Base-by-base conservation (phyloP, 2,329 filamentous ascomycete species). In the Penicillium sp. region DNA sequence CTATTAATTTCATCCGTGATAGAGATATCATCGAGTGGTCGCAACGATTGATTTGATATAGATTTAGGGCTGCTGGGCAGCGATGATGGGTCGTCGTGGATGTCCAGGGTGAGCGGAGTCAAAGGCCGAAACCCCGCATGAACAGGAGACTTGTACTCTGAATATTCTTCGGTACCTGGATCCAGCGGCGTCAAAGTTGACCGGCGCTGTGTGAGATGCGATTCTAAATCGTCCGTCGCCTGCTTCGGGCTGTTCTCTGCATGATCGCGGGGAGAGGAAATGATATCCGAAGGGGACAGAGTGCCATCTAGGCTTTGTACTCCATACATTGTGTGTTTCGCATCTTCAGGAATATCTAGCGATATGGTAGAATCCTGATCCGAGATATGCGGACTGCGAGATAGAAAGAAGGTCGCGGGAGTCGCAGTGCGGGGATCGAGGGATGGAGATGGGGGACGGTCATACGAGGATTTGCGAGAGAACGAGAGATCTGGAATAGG, bases 51-150 rank as follows among this genome's bases (percentile, higher is more conserved):
- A n/a, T 82, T 76, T 7, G 83, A 84, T 3, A 75, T 74, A 4
- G 83, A 85, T 57, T 81, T 83, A 1, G 84, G 84, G 47, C 83
- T 85, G 65, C 81, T 81, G 2, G 82, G 78, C 35, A 83, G 70
- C 10, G 76, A 81, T 2, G 78, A 79, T 2, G 74, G 72, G 34
- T 78, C 78, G 45, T 76, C 74, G 5, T 79, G 76, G 43, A 78
- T 80, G 42, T 64, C 62, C 48, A 77, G 59, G 36, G 72, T 72
- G 34, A 80, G 67, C 39, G 80, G 79, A 8, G 79, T 80, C 27
- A 81, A 60, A 6, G 78, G 75, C 43, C 76, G 75, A 19, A 74
- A 75, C 16, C 62, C 59, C 40, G 61, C 50, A 52, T 68, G 44
- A 43, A 67, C 58, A 45, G 63, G 55, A 26, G 64, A 58, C 52